Evolutionary conservation across 1,139 yeast species (phyloP).

Genomic region (Eremothecium coryli): DNA sequence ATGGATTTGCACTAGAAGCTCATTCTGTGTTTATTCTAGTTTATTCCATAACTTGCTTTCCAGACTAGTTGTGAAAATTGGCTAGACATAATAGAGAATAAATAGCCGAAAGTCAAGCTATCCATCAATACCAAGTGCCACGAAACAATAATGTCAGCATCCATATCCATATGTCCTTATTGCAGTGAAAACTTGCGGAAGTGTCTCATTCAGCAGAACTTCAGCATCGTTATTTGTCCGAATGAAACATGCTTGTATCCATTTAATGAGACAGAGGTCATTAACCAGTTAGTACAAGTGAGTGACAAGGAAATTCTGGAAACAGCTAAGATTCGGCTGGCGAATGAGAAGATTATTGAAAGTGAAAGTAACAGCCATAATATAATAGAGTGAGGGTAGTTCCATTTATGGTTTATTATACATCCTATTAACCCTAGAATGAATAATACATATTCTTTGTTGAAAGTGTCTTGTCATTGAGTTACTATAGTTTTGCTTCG

Average conservation of each 20-base stretch:
- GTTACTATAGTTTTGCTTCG: conserved; percentile 6
- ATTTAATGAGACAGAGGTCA: conserved; percentile 31
- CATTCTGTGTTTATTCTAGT: too few relatives aligned
- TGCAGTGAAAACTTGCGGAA: conserved; percentile 27
- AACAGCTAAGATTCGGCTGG: conserved; percentile 20
- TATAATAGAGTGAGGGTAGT: too few relatives aligned
- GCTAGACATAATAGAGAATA: too few relatives aligned
- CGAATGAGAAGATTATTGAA: conserved; percentile 5
- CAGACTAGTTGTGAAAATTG: too few relatives aligned
- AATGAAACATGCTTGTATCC: conserved; percentile 31
- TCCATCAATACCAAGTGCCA: not conserved
- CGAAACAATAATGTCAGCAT: too few relatives aligned
- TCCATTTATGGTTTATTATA: too few relatives aligned
- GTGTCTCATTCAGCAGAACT: conserved; percentile 31
- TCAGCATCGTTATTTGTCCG: conserved; percentile 31
- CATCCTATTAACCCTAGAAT: not conserved
- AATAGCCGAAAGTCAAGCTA: not conserved
- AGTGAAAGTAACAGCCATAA: not conserved
- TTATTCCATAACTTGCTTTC: too few relatives aligned
- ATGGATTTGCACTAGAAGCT: too few relatives aligned
- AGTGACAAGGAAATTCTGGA: conserved; percentile 24
- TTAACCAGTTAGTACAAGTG: conserved; percentile 21
- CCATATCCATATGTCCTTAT: conserved; percentile 30
- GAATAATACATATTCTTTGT: not conserved
- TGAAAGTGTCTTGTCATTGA: not conserved